phyloP scores from a whole-genome alignment of 1,284 basidiomycete genomes.

The Volvariella volvacea region DNA sequence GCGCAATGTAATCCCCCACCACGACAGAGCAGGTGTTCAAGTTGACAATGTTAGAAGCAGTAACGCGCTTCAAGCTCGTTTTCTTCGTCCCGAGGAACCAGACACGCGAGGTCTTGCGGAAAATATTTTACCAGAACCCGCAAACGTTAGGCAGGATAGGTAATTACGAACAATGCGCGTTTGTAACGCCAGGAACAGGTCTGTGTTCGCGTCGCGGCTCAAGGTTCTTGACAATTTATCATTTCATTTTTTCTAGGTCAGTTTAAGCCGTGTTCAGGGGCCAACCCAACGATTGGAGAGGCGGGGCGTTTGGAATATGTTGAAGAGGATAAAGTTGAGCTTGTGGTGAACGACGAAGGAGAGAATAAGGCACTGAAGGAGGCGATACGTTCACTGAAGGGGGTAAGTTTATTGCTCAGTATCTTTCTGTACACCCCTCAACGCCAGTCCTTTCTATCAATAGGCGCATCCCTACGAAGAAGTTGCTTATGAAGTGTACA shows the following conservation, averaged over 20 bases:
- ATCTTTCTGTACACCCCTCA: not conserved
- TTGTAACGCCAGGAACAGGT: slow-evolving; percentile 46
- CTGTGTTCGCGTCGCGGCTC: slow-evolving; percentile 5
- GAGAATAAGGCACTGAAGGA: slow-evolving; percentile 28
- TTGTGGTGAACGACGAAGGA: slow-evolving; percentile 37
- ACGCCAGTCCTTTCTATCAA: not conserved
- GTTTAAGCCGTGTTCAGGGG: slow-evolving; percentile 33
- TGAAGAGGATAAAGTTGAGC: slow-evolving; percentile 48
- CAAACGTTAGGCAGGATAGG: slow-evolving; percentile 41
- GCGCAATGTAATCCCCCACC: too few relatives aligned
- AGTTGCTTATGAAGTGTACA: slow-evolving; percentile 51
- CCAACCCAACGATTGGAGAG: slow-evolving; percentile 38
- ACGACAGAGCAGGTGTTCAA: too few relatives aligned
- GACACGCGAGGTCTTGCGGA: slow-evolving; percentile 33
- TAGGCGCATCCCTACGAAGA: slow-evolving; percentile 55
- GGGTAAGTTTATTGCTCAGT: slow-evolving; percentile 24
- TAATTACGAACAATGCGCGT: slow-evolving; percentile 46
- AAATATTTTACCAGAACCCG: slow-evolving; percentile 38
- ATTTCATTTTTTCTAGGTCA: slow-evolving; percentile 30
- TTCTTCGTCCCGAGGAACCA: slow-evolving; percentile 38
- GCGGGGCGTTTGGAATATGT: slow-evolving; percentile 37
- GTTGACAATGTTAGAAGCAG: too few relatives aligned
- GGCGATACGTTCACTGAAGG: slow-evolving; percentile 38
- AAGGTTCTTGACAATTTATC: slow-evolving; percentile 1
- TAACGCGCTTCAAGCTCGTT: slow-evolving; percentile 36